Evolutionary conservation across 2,329 filamentous ascomycete species (phyloP), one percentile per base, ranked within the genome.

Genomic region (Tympanopsis confertula): DNA sequence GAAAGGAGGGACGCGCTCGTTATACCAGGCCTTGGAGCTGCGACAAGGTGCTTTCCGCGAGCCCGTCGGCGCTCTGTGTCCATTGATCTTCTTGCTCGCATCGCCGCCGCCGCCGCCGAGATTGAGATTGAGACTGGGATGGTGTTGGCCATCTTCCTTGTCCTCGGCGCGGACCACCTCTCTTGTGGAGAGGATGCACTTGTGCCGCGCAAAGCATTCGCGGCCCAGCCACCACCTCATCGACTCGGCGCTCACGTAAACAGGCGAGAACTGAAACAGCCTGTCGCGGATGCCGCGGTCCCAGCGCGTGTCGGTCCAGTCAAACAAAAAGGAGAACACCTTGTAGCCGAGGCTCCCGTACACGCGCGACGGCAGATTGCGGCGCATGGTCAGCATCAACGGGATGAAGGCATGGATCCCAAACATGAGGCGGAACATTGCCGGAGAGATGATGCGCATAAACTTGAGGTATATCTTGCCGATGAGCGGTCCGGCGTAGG

Each of bases 191-290:
- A 95, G 64, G 37, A 95, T 93, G 52, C 88, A 95, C 54, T 84
- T 86, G 50, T 94, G 86, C 48, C 70, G 77, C 19, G 76, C 81
- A 50, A 94, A 95, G 47, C 87, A 87, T 48, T 91, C 86, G 3
- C 80, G 67, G 0, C 88, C 89, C 1, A 95, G 69, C 89, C 89
- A 95, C 89, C 89, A 96, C 5, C 86, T 70, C 86, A 95, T 94
- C 41, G 78, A 82, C 60, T 95, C 87, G 1, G 86, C 74, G 47
- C 80, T 86, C 36, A 95, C 86, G 50, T 93, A 94, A 0, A 94
- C 86, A 1, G 89, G 89, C 0, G 86, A 78, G 47, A 94, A 95
- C 50, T 91, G 86, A 55, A 96, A 95, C 71, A 93, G 82, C 30
- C 88, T 78, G 51, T 86, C 64, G 41, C 84, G 69, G 13, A 94